These are phyloP conservation scores for Cryphonectria japonica DNA, from an alignment of 2,329 filamentous ascomycete species.

Conservation along the genomic window DNA sequence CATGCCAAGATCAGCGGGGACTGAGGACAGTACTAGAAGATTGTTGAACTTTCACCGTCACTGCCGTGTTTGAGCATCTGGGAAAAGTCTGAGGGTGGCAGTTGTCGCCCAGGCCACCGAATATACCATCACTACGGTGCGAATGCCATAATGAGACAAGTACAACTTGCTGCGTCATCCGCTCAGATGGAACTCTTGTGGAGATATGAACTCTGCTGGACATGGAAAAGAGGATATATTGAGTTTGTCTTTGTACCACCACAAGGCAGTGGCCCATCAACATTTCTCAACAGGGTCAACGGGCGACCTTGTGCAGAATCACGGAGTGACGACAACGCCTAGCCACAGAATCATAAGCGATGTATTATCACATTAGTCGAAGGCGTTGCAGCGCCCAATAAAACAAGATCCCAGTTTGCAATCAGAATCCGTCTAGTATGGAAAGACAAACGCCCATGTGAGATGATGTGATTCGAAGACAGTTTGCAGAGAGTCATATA, in stretches of 20 bases:
- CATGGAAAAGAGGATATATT: neutral
- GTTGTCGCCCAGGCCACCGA: neutral
- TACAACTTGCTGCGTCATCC: neutral
- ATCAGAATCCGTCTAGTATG: neutral
- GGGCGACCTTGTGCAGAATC: neutral
- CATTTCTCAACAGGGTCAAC: neutral
- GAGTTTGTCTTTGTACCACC: neutral
- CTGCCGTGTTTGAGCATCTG: neutral
- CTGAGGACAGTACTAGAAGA: slow-evolving; percentile 39
- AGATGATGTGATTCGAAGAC: neutral
- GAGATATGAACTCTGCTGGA: neutral
- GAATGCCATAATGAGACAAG: neutral
- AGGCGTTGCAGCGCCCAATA: neutral
- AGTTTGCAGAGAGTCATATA: neutral
- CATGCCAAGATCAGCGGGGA: slow-evolving; percentile 86
- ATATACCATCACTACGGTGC: neutral
- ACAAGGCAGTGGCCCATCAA: neutral
- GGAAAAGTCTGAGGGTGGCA: neutral
- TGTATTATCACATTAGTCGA: neutral
- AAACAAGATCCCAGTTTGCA: neutral
- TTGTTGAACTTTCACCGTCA: neutral
- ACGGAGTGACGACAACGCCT: neutral
- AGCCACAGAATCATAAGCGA: neutral
- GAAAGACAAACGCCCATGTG: neutral
- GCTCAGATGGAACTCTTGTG: neutral